Evolutionary conservation across 306 rosid genomes (phyloP).

Genomic region (Medicago arabica): DNA sequence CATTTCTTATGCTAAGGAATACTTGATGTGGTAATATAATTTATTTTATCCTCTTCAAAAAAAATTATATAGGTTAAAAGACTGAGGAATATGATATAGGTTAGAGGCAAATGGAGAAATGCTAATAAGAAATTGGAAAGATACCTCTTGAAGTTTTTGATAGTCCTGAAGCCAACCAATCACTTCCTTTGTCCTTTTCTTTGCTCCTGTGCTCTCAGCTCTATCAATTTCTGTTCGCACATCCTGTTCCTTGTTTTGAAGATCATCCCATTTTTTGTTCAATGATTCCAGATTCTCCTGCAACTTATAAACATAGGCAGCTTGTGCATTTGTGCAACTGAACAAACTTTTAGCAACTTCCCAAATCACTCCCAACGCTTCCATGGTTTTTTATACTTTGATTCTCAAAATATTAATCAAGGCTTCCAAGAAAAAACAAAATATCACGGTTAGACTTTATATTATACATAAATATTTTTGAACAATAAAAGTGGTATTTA

Average conservation of each 20-base stretch:
- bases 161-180: conserved; percentile 28
- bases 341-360: conserved; percentile 1
- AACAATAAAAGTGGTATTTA: background rate
- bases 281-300: background rate
- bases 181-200: background rate
- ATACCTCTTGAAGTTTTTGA: background rate
- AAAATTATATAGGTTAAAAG: too few species aligned
- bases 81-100: too few species aligned
- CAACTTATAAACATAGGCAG: background rate
- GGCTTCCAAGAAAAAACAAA: background rate
- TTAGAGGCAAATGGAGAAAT: too few species aligned
- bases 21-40: too few species aligned
- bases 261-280: background rate
- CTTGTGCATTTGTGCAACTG: background rate
- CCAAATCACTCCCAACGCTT: conserved; percentile 30
- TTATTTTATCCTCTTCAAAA: too few species aligned
- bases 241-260: conserved; percentile 10
- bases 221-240: background rate
- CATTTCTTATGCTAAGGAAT: too few species aligned
- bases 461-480: too few species aligned
- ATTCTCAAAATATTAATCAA: background rate
- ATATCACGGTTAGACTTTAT: background rate
- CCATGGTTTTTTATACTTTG: conserved; percentile 29
- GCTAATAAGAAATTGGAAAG: too few species aligned
- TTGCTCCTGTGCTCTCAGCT: background rate